Percentiles rank a stretch among this genome's conserved stretches.
Evolutionary conservation across 1,139 yeast species (phyloP).

Genomic region (Kazachstania sp.): DNA sequence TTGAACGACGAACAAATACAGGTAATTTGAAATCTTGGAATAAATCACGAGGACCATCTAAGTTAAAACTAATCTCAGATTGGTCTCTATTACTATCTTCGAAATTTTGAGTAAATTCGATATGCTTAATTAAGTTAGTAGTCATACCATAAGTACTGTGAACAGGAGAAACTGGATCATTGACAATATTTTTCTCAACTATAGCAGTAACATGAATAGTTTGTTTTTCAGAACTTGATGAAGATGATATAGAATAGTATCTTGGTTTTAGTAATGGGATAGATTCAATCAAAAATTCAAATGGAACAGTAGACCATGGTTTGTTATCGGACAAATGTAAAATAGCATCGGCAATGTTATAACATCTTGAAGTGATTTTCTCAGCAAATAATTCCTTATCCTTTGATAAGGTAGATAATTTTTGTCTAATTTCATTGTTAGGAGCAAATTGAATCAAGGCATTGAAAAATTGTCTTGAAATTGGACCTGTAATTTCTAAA

Average conservation of each 20-base stretch:
- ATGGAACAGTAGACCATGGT: slow-evolving; percentile 67
- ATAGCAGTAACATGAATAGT: slow-evolving; percentile 84
- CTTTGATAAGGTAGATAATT: slow-evolving; percentile 48
- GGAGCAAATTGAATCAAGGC: slow-evolving; percentile 81
- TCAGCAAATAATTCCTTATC: slow-evolving; percentile 61
- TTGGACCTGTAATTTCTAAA: slow-evolving; percentile 85
- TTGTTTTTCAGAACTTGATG: slow-evolving; percentile 69
- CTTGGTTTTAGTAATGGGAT: slow-evolving; percentile 84
- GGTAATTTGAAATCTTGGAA: slow-evolving; percentile 59
- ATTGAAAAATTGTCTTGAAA: slow-evolving; percentile 78
- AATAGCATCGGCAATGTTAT: slow-evolving; percentile 72
- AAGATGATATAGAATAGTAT: slow-evolving; percentile 91
- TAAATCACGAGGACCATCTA: slow-evolving; percentile 70
- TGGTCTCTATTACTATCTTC: slow-evolving; percentile 26
- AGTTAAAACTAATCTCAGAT: slow-evolving; percentile 51
- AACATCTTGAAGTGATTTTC: slow-evolving; percentile 50
- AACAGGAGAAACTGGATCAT: slow-evolving; percentile 32
- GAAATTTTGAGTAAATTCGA: slow-evolving; percentile 56
- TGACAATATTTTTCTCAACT: slow-evolving; percentile 45
- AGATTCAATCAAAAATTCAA: slow-evolving; percentile 74
- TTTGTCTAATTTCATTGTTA: slow-evolving; percentile 45
- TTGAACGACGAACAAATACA: slow-evolving; percentile 87
- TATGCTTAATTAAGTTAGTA: slow-evolving; percentile 74
- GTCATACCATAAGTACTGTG: slow-evolving; percentile 56
- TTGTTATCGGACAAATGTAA: slow-evolving; percentile 40